These are phyloP conservation scores for Cardamine occulta DNA, from an alignment of 345 rosid genomes.

Conservation along the genomic window DNA sequence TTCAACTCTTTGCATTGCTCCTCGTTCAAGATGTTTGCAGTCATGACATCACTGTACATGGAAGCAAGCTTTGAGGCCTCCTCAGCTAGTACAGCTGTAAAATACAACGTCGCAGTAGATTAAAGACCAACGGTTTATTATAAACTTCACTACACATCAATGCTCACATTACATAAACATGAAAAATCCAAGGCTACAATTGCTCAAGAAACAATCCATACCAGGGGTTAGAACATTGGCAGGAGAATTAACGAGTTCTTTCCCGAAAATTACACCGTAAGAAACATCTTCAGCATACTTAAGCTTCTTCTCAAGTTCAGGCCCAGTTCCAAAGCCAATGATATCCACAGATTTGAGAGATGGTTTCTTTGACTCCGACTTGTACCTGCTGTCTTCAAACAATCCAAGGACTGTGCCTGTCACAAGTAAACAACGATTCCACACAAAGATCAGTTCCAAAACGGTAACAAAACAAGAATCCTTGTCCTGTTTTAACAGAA, in stretches of 20 bases:
- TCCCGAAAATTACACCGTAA: slow-evolving; percentile 76
- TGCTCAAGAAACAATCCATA: slow-evolving; percentile 39
- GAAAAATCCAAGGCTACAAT: neutral
- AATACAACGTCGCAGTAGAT: slow-evolving; percentile 22
- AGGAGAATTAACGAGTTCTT: slow-evolving; percentile 91
- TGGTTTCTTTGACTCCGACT: slow-evolving; percentile 75
- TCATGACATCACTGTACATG: slow-evolving; percentile 66
- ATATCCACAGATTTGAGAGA: slow-evolving; percentile 74
- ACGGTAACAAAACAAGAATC: neutral
- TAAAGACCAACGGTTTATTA: neutral
- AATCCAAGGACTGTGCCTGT: slow-evolving; percentile 74
- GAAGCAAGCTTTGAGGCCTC: slow-evolving; percentile 94
- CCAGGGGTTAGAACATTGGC: slow-evolving; percentile 98
- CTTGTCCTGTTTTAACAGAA: neutral
- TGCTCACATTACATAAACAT: neutral
- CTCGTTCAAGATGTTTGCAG: slow-evolving; percentile 75
- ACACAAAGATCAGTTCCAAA: slow-evolving; percentile 14
- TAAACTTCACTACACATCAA: neutral
- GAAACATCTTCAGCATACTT: slow-evolving; percentile 83
- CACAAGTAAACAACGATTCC: slow-evolving; percentile 8
- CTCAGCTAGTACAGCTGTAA: slow-evolving; percentile 78
- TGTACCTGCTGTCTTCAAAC: slow-evolving; percentile 79
- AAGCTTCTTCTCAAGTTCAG: slow-evolving; percentile 78
- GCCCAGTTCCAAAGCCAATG: slow-evolving; percentile 83
- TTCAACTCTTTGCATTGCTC: slow-evolving; percentile 88